Conservation (phyloP, 2,329 filamentous ascomycete species). For the Podosphaera fusca region DNA sequence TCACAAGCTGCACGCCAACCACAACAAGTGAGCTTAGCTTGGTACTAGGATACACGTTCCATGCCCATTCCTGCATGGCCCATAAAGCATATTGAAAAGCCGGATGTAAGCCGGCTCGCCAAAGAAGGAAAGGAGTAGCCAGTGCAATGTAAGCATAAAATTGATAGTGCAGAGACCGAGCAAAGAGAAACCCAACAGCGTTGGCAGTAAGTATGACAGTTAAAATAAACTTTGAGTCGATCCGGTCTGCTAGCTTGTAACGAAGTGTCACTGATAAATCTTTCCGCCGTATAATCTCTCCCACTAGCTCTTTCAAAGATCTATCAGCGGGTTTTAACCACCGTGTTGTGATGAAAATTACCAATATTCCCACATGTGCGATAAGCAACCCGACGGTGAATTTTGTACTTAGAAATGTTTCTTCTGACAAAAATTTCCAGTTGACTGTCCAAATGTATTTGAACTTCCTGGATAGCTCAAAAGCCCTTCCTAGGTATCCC, state of each 20-base stretch:
- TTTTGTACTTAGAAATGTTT: constrained; percentile 45
- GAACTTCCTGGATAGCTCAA: constrained; percentile 78
- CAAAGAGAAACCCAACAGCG: constrained; percentile 45
- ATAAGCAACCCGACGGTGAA: constrained; percentile 35
- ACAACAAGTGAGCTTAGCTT: constrained; percentile 38
- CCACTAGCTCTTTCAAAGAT: constrained; percentile 22
- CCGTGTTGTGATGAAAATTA: constrained; percentile 29
- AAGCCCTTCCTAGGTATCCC: constrained; percentile 62
- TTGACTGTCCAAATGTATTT: constrained; percentile 98
- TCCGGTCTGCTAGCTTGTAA: constrained; percentile 23
- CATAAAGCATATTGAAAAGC: constrained; percentile 34
- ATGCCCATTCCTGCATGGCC: constrained; percentile 46
- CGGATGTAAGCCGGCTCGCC: constrained; percentile 38
- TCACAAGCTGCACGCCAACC: constrained; percentile 44
- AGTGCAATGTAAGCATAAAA: constrained; percentile 55
- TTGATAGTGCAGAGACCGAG: constrained; percentile 50
- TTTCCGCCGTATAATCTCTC: constrained; percentile 11
- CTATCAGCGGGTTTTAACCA: constrained; percentile 37
- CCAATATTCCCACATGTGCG: constrained; percentile 30
- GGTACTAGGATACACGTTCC: constrained; percentile 53
- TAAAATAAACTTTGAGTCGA: constrained; percentile 37
- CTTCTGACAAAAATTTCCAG: constrained; percentile 84
- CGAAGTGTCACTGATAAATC: constrained; percentile 20
- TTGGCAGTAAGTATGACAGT: constrained; percentile 38
- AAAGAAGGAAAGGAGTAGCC: constrained; percentile 47